Evolutionary conservation across 441 rosid genomes (phyloP).

Genomic region (Flueggea neowawraea): DNA sequence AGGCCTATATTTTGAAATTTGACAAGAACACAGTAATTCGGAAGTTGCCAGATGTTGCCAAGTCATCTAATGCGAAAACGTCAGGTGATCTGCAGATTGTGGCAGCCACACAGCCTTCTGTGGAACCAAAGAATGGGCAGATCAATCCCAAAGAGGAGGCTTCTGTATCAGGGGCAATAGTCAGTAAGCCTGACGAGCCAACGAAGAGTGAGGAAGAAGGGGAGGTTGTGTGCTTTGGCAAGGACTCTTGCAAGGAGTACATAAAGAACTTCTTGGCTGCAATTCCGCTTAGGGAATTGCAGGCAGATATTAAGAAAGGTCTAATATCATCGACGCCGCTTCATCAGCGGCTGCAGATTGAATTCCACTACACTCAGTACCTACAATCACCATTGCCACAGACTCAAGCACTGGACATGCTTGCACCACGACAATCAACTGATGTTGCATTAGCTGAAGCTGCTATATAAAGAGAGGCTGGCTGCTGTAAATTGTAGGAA

Average conservation of each 20-base stretch:
- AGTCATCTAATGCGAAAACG: slow-evolving; percentile 36
- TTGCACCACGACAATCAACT: background rate
- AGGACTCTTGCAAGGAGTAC: slow-evolving; percentile 88
- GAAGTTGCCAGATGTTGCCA: slow-evolving; percentile 29
- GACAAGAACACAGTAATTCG: slow-evolving; percentile 45
- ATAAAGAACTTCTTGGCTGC: slow-evolving; percentile 92
- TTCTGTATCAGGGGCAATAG: slow-evolving; percentile 15
- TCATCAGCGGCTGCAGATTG: slow-evolving; percentile 84
- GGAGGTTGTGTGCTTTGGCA: slow-evolving; percentile 60
- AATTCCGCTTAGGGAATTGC: slow-evolving; percentile 76
- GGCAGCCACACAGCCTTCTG: slow-evolving; percentile 6
- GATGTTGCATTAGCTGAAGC: too few relatives aligned
- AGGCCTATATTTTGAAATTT: slow-evolving; percentile 86
- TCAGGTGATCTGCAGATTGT: slow-evolving; percentile 30
- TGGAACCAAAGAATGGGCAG: slow-evolving; percentile 23
- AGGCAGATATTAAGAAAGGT: slow-evolving; percentile 81
- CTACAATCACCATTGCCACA: background rate
- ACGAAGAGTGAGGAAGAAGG: slow-evolving; percentile 28
- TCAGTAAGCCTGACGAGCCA: slow-evolving; percentile 15
- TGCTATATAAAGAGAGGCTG: too few relatives aligned
- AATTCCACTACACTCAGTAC: slow-evolving; percentile 66
- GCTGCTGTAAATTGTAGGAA: too few relatives aligned
- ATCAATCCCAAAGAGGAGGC: slow-evolving; percentile 21
- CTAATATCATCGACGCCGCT: slow-evolving; percentile 54
- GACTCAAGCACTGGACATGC: slow-evolving; percentile 16